Base-by-base conservation (phyloP, 331 rosid species). In the Rosa hybrid region DNA sequence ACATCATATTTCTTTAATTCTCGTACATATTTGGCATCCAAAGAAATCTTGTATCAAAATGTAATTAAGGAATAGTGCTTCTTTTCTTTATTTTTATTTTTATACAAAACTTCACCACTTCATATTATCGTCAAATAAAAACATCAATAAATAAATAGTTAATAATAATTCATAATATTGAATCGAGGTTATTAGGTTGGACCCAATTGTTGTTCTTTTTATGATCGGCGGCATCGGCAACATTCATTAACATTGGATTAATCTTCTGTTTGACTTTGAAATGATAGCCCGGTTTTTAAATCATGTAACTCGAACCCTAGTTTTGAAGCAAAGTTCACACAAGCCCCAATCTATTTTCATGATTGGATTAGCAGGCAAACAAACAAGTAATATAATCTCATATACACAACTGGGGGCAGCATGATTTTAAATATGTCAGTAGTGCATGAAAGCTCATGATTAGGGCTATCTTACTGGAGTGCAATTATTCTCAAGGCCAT, bases 381-480 rank as follows among this genome's bases (percentile, higher is more conserved):
- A 68, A 42, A 41, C 27, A 68, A 20, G 71, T 38, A 65, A 34
- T 20, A 65, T 65, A 65, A 65, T 34, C 23, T 17, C 11, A 7
- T 13, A 44, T n/a, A 16, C 51, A 16, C 41, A 23, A 70, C 41
- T 41, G 18, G 71, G 71, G 6, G 68, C 48, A 67, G 72, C 49
- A 45, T 71, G 20, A 41, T 30, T 7, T 39, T 23, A 14, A 38
- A 38, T 48, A 44, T 27, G 59, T 18, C 50, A 14, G 34, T 30
- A 63, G 53, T 59, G 80, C 45, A 53, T 11, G 68, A 81, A 23
- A 76, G 18, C 74, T 83, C 77, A 74, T 81, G 86, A 88, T 84
- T 83, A 80, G 78, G 75, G 77, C 77, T 21, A 75, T 81, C 77
- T 54, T 59, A 14, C 85, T 79, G 71, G 71, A 67, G 75, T 76